Percentiles rank a stretch among this genome's conserved stretches.
These are phyloP conservation scores for Rubus idaeus DNA, from an alignment of 306 rosid genomes.

Conservation along the genomic window DNA sequence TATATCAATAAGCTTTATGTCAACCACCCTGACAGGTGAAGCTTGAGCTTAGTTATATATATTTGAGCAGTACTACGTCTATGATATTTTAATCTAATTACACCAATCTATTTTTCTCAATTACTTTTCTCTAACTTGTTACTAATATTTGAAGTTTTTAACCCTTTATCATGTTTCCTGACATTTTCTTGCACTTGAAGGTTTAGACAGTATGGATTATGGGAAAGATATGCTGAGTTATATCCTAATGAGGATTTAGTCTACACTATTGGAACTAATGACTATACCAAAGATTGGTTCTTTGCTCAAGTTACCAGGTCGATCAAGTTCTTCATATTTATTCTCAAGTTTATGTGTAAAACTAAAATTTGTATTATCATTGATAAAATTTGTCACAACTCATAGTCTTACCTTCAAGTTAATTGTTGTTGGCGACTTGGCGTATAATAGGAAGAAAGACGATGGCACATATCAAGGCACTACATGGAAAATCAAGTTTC, in stretches of 20 bases:
- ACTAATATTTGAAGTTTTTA: neutral
- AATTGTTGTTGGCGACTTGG: neutral
- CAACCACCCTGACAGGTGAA: slow-evolving; percentile 79
- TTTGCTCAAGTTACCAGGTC: slow-evolving; percentile 93
- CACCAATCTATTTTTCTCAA: neutral
- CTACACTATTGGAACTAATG: slow-evolving; percentile 70
- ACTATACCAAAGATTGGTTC: slow-evolving; percentile 85
- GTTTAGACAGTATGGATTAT: slow-evolving; percentile 87
- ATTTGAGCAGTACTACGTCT: neutral
- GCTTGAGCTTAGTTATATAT: neutral
- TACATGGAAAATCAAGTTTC: slow-evolving; percentile 77
- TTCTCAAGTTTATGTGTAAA: neutral
- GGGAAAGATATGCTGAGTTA: slow-evolving; percentile 91
- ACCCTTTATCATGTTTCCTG: neutral
- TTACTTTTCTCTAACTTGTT: neutral
- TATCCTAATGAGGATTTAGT: slow-evolving; percentile 68
- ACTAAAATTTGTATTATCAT: neutral
- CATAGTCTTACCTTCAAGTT: neutral
- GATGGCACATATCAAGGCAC: slow-evolving; percentile 61
- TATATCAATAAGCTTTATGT: slow-evolving; percentile 73
- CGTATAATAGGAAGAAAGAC: slow-evolving; percentile 47
- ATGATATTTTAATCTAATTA: neutral
- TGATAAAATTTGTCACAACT: neutral
- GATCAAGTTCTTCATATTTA: neutral
- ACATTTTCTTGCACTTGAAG: slow-evolving; percentile 35